phyloP scores from a whole-genome alignment of 208 protist species.

The Leishmania martiniquensis region DNA sequence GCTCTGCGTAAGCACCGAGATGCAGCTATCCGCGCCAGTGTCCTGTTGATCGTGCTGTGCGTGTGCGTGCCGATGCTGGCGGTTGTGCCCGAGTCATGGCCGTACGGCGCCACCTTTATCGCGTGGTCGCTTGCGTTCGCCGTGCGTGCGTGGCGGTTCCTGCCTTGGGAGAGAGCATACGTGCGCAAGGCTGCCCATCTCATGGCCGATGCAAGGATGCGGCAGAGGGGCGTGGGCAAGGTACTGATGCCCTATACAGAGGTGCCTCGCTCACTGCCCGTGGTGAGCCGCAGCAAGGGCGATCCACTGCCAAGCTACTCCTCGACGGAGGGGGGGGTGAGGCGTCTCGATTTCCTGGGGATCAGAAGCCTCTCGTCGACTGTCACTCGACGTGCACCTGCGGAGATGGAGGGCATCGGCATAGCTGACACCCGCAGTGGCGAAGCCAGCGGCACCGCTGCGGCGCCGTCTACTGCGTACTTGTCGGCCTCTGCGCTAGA shows the following conservation, averaged over 20 bases:
- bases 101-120: constrained; percentile 24
- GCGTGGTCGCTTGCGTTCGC: constrained; percentile 22
- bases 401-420: neutral
- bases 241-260: constrained; percentile 10
- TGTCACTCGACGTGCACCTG: neutral
- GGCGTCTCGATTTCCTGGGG: neutral
- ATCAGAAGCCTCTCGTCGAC: neutral
- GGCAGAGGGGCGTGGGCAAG: constrained; percentile 8
- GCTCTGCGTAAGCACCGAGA: constrained; percentile 13
- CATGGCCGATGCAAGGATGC: constrained; percentile 18
- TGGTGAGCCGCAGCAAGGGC: neutral
- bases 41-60: constrained; percentile 8
- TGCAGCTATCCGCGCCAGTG: neutral
- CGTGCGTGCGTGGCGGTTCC: constrained; percentile 22
- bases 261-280: neutral
- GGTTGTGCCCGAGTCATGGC: constrained; percentile 12
- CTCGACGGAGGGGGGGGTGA: neutral
- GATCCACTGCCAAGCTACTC: neutral
- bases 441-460: neutral
- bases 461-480: neutral
- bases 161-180: constrained; percentile 19
- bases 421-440: neutral
- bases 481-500: constrained; percentile 16
- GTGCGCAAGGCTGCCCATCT: constrained; percentile 14
- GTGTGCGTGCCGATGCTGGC: constrained; percentile 29